phyloP scores from a whole-genome alignment of 495 filamentous ascomycete species.

The Jackrogersella minutella region DNA sequence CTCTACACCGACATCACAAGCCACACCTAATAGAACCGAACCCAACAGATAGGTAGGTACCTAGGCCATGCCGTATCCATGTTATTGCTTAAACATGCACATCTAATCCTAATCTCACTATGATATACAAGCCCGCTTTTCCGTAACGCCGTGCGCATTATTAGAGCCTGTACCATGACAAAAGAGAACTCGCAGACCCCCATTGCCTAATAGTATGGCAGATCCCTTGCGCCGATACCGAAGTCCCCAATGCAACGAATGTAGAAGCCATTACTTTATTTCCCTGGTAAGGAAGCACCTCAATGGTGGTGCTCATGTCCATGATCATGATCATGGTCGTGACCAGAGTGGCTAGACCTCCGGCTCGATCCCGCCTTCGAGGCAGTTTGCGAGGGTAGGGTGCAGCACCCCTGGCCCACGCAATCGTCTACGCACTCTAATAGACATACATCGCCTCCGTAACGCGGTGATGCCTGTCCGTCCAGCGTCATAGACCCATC shows the following conservation, averaged over 20 bases:
- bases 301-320: conserved; percentile 26
- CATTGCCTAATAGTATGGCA: background rate
- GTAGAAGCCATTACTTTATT: background rate
- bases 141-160: conserved; percentile 25
- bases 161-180: conserved; percentile 19
- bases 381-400: conserved; percentile 29
- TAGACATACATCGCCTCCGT: conserved; percentile 70
- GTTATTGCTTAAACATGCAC: conserved; percentile 8
- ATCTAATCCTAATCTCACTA: conserved; percentile 13
- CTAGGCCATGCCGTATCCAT: too few relatives aligned
- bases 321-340: background rate
- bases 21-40: too few relatives aligned
- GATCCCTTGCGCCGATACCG: background rate
- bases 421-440: conserved; percentile 89
- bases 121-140: conserved; percentile 1
- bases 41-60: too few relatives aligned
- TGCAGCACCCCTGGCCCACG: conserved; percentile 75
- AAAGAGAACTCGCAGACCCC: too few relatives aligned
- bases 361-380: conserved; percentile 42
- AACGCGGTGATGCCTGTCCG: conserved; percentile 55
- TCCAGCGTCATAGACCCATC: conserved; percentile 48
- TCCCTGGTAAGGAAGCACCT: background rate
- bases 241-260: conserved; percentile 18
- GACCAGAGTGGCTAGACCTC: conserved; percentile 37
- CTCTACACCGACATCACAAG: too few relatives aligned